Conservation (phyloP, 1,139 yeast species). For the Zygoascus sp. region DNA sequence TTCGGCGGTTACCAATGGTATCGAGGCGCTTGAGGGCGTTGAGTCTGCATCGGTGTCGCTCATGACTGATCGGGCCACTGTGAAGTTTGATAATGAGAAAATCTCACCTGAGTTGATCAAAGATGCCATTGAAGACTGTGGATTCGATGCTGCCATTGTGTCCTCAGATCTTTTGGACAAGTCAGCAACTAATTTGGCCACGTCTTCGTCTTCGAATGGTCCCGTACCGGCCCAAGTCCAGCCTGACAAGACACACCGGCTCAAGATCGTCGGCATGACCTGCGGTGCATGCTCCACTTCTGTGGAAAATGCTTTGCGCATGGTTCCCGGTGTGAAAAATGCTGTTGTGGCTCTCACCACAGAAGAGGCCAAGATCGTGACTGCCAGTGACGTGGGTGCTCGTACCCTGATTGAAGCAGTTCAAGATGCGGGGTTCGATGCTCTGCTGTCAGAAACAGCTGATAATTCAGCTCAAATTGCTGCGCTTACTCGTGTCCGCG, state of each 20-base stretch:
- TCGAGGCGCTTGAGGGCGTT: constrained; percentile 49
- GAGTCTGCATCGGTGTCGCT: constrained; percentile 56
- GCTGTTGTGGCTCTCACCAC: constrained; percentile 41
- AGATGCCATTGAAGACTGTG: constrained; percentile 64
- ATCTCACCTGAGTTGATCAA: constrained; percentile 39
- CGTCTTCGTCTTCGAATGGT: too few species aligned
- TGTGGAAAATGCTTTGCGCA: constrained; percentile 44
- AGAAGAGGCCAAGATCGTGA: constrained; percentile 45
- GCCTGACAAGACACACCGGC: constrained; percentile 16
- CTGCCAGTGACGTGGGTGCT: constrained; percentile 50
- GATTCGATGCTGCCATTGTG: constrained; percentile 51
- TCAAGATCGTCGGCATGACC: constrained; percentile 55
- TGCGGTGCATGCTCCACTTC: constrained; percentile 55
- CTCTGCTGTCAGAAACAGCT: constrained; percentile 40
- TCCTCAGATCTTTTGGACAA: not conserved
- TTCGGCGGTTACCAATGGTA: constrained; percentile 53
- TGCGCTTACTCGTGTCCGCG: constrained; percentile 63
- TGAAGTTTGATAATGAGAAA: constrained; percentile 41
- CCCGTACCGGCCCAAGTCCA: not conserved
- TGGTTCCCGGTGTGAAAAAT: constrained; percentile 43
- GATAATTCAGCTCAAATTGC: constrained; percentile 61
- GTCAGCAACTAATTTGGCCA: not conserved
- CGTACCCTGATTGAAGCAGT: constrained; percentile 51
- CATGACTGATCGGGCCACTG: constrained; percentile 66
- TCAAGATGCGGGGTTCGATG: constrained; percentile 48